Percentiles rank a stretch among this genome's conserved stretches.
These are phyloP conservation scores for Termitomyces sp. DNA, from an alignment of 768 basidiomycete species.

Conservation along the genomic window DNA sequence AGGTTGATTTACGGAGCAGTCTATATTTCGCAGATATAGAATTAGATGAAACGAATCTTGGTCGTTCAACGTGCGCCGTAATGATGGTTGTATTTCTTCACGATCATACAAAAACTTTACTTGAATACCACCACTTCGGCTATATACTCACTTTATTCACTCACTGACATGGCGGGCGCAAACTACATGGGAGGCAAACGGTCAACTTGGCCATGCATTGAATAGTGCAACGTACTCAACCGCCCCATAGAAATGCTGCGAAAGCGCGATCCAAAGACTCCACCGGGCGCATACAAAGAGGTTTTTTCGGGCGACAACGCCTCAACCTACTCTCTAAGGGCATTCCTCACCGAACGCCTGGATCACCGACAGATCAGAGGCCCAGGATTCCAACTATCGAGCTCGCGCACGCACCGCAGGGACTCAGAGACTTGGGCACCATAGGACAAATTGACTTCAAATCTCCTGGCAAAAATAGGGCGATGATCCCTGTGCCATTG, in stretches of 20 bases:
- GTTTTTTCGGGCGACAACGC: conserved; percentile 56
- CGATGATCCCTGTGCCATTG: conserved; percentile 12
- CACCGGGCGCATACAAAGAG: conserved; percentile 48
- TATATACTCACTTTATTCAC: neutral
- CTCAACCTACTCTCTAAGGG: conserved; percentile 47
- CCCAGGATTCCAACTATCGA: neutral
- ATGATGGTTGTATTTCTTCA: too few species aligned
- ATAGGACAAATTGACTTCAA: neutral
- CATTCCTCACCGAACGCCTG: conserved; percentile 12
- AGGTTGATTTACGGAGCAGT: too few species aligned
- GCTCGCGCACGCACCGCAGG: neutral
- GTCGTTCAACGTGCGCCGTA: too few species aligned
- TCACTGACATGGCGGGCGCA: conserved; percentile 48
- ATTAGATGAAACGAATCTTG: too few species aligned
- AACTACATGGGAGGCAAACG: conserved; percentile 77
- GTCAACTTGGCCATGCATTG: conserved; percentile 24
- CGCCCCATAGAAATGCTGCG: conserved; percentile 45
- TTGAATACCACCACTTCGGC: too few species aligned
- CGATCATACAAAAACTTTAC: too few species aligned
- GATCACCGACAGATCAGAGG: neutral
- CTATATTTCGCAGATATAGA: too few species aligned
- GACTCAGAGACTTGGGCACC: neutral
- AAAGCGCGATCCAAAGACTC: conserved; percentile 55
- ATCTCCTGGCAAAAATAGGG: neutral
- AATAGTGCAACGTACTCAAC: neutral